Base-by-base conservation (phyloP, 768 basidiomycete genomes). In the Amanita subjunquillea region DNA sequence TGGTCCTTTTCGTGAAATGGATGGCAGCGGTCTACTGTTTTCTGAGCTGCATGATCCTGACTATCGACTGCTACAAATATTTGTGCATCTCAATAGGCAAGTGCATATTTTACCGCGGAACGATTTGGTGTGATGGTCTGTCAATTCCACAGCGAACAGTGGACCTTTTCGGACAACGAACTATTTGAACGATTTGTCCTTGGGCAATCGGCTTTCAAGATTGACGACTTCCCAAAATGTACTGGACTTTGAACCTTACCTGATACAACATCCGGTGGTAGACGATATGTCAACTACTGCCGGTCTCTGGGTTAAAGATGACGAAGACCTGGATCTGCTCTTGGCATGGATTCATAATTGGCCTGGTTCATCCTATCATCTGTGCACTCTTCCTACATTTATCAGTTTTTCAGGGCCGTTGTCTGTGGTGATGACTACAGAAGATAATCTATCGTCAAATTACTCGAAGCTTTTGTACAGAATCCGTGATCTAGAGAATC, bases 221-320 rank as follows among this genome's bases (percentile, higher is more conserved):
- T 56, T 70, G 22, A 67, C 67, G 43, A 60, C 66, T 23, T 61
- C 60, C n/a, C 60, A 65, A 41, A 60, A 58, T 4, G 59, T 54
- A 29, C 56, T 57, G 4, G 62, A 60, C 13, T 59, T 76, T 39
- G 67, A 73, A 20, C 67, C 71, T 7, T 73, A 69, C 48, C 53
- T 72, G 17, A 63, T 57, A 56, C 60, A 58, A 5, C 43, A 54
- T 32, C 49, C 51, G 44, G 49, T 44, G 22, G 6, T 39, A 5
- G 57, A 59, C 40, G 55, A 51, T 30, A 51, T 43, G 12, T 53
- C 48, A 32, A 60, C 74, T 17, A 71, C 77, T 17, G 79, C 78
- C 36, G 81, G 79, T 60, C 60, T 78, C 15, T 80, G 79, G 79
- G 61, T 67, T 12, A 56, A 64, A 10, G 74, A 74, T 44, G 50